Conservation (phyloP, 208 protist genomes). For the Crithidia acanthocephali region DNA sequence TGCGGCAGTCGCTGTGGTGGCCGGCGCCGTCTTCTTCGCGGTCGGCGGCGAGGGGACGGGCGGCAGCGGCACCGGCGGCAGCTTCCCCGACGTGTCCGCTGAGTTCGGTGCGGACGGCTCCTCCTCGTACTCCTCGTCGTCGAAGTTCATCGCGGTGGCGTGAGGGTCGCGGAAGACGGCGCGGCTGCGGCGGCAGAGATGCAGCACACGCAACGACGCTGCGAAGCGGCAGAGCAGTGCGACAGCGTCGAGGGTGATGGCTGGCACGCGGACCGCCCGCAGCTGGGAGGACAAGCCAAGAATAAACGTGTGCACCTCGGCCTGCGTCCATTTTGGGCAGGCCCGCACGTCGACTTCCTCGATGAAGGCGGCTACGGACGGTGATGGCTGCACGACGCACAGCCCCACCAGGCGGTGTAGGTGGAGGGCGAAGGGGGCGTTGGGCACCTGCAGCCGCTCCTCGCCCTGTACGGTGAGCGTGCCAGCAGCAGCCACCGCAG, state of each 20-base stretch:
- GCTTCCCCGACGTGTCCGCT: not conserved
- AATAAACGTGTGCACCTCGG: slow-evolving; percentile 14
- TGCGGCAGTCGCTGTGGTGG: not conserved
- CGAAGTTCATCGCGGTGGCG: not conserved
- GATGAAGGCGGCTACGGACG: slow-evolving; percentile 8
- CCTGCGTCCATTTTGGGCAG: slow-evolving; percentile 19
- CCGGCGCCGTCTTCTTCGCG: not conserved
- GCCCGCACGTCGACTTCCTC: slow-evolving; percentile 25
- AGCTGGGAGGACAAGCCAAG: slow-evolving; percentile 11
- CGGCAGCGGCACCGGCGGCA: not conserved
- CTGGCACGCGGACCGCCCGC: slow-evolving; percentile 21
- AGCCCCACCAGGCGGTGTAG: slow-evolving; percentile 20
- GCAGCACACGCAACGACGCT: slow-evolving; percentile 28
- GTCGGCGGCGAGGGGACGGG: not conserved
- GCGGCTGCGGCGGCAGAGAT: slow-evolving; percentile 12
- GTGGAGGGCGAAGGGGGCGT: slow-evolving; percentile 18
- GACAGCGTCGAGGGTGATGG: slow-evolving; percentile 7
- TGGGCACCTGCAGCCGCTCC: slow-evolving; percentile 16
- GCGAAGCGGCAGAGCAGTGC: slow-evolving; percentile 22
- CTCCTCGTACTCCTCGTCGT: slow-evolving; percentile 40
- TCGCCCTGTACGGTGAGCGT: not conserved
- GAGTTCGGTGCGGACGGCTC: slow-evolving; percentile 1
- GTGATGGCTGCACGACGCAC: slow-evolving; percentile 21
- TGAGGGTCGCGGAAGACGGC: slow-evolving; percentile 9
- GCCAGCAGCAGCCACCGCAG: not conserved